A percentile compares a stretch with the other conserved stretches of the same genome.
Evolutionary conservation across 257 asterid species (phyloP).

Genomic region (Leptodermis oblonga): DNA sequence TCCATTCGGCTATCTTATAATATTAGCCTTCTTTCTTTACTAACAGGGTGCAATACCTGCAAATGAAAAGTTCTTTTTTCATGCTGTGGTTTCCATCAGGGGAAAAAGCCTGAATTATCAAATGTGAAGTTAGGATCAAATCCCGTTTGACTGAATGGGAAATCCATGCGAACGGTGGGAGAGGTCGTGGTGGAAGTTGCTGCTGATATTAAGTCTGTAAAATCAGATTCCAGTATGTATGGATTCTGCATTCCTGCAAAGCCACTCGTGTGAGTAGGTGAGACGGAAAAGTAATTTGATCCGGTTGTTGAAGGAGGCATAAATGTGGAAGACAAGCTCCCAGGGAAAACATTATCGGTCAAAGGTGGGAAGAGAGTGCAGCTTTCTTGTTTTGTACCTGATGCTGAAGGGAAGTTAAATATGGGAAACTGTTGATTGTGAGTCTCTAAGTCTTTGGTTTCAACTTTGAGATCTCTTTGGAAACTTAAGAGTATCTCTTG

Average conservation of each 20-base stretch:
- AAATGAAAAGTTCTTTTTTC: not conserved
- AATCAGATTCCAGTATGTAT: conserved; percentile 24
- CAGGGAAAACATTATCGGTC: conserved; percentile 14
- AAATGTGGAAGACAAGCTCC: conserved; percentile 16
- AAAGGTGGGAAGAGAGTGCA: conserved; percentile 10
- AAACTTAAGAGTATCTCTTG: conserved; percentile 26
- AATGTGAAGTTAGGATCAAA: conserved; percentile 39
- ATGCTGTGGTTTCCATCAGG: conserved; percentile 4
- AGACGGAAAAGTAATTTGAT: conserved; percentile 25
- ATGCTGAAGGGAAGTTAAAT: conserved; percentile 16
- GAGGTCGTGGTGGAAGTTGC: conserved; percentile 33
- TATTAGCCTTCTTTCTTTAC: not conserved
- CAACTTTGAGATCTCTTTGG: conserved; percentile 41
- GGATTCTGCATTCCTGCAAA: conserved; percentile 25
- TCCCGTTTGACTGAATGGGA: conserved; percentile 33
- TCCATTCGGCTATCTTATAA: not conserved
- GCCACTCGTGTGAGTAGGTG: conserved; percentile 14
- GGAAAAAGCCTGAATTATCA: conserved; percentile 25
- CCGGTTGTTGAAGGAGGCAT: conserved; percentile 18
- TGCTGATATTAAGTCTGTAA: conserved; percentile 25
- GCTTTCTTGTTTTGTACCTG: conserved; percentile 18
- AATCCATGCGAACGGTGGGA: conserved; percentile 21
- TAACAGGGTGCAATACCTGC: not conserved
- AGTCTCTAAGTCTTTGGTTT: conserved; percentile 22
- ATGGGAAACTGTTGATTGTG: conserved; percentile 25